Base-by-base conservation (phyloP, 495 filamentous ascomycete species). In the Sporormia fimetaria region DNA sequence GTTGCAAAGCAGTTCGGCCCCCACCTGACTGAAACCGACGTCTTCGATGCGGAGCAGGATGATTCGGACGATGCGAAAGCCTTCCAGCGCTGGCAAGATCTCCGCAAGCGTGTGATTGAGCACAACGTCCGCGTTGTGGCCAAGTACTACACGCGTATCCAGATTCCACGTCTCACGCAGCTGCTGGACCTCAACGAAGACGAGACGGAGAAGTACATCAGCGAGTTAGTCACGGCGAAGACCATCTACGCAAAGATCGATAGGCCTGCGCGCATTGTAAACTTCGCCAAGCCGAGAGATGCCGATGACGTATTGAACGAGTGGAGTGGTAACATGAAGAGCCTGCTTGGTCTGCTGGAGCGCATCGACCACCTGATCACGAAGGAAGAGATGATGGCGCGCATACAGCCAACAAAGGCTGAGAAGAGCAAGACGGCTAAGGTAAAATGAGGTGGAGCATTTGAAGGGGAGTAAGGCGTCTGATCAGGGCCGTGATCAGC, bases 301-400 rank as follows among this genome's bases (percentile, higher is more conserved):
- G 84, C 87, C n/a, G 90, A 96, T 61, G 90, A 98, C 60, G 80
- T 94, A 37, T 65, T 98, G 61, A 96, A 96, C 62, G 92, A 95
- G 61, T 98, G 90, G 90, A 94, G 87, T 62, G 82, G 79, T 53
- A 88, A 94, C 57, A 94, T 98, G 92, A 95, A 93, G 81, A 90
- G 80, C 57, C 67, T 98, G 46, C 68, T 98, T 41, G 92, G 87
- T 8, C 63, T 92, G 45, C 57, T 98, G 60, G 90, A 98, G 69
- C 71, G 90, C 31, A 88, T 98, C 47, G 90, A 96, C 62, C 90
- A 98, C 66, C 67, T 98, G 60, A 98, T 98, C 55, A 96, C 90
- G 37, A 98, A 96, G 75, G 92, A 96, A 69, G 92, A 96, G 71
- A 98, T 98, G 90, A 98, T 98, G 90, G 90, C 90, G 24, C 71